Base-by-base conservation (phyloP, 352 stramenopile species). In the Globisporangium cederbergense region DNA sequence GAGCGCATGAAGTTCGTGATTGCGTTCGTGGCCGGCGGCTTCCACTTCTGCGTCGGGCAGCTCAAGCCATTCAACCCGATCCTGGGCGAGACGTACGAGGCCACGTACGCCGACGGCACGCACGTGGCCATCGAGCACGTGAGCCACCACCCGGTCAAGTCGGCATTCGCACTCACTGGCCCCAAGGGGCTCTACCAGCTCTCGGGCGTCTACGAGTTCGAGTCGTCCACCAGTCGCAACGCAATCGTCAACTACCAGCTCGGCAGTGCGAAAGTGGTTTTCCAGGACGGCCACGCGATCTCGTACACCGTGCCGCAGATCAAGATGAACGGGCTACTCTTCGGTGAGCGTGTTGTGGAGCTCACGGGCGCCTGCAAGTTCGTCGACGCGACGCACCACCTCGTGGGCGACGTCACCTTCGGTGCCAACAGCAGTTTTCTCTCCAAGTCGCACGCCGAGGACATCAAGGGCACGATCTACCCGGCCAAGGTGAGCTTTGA, bases 31-130 rank as follows among this genome's bases (percentile, higher is more conserved):
- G 72, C 78, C 3, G 80, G 77, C 22, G 84, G 84, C 1, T 71
- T 90, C 30, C 84, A 93, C 65, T 90, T 90, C 64, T 90, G 84
- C 52, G 65, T 86, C 32, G 79, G 81, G 6, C 83, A 91, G 60
- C 70, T 86, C 55, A 93, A 93, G 61, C 85, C 85, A 4, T 93
- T 93, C 68, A 93, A 91, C 60, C 85, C 85, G 43, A 91, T 93
- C 34, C 42, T 93, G 34, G 85, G 83, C 16, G 85, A 93, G 66
- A 93, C 85, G 6, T 91, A 91, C 66, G 67, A 94, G 38, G 79
- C 85, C 6, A 79, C 73, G n/a, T 85, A 88, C 61, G 52, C 79
- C n/a, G 84, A 93, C 58, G 81, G 82, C 49, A 82, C 84, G 22
- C 68, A 79, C 13, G 66, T 93, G n/a, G 83, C 79, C 56, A 59